Evolutionary conservation across 768 basidiomycete species (phyloP), one percentile per base, ranked within the genome.

Genomic region (Leucocoprinus leucothites): DNA sequence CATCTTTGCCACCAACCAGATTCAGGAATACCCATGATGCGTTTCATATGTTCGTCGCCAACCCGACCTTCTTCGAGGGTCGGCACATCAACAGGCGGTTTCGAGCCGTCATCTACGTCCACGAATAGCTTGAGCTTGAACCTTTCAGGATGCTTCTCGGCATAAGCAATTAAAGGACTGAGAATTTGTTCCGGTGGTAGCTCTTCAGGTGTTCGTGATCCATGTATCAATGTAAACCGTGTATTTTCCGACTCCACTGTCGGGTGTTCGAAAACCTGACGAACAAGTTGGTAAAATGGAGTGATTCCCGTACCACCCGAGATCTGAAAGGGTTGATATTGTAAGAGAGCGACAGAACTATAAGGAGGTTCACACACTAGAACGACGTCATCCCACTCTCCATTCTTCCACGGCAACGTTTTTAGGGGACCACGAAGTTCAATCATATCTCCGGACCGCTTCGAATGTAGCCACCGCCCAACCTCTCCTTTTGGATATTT

Each of bases 291-390:
- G 63, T 83, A 84, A 66, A 94, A 93, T 3, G 91, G 92, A 14
- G 91, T 87, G 47, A 94, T 85, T 25, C 92, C 91, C 3, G 91
- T 94, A 24, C 91, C 91, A 35, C 91, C 91, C 42, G 90, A 92
- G 52, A 94, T 85, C 91, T 94, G 44, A 16, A 6, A 48, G 28
- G 25, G 19, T 24, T 19, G 43, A 24, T 25, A 25, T 7, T 25
- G 22, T n/a, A 3, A 3, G 22, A 14, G 13, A 16, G 9, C 26
- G 9, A 18, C 13, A 45, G 26, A 47, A 25, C 22, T 11, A 25
- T 7, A 3, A 13, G 3, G 7, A 25, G 40, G 16, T 48, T 25
- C 19, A 43, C 34, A 55, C 64, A 86, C 91, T 87, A 94, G 83
- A 14, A 94, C 71, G 47, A 94, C 69, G 57, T 94, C 85, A 62